Percentiles rank a stretch among this genome's conserved stretches.
These are phyloP conservation scores for Quercus ilex DNA, from an alignment of 306 rosid species.

Conservation along the genomic window DNA sequence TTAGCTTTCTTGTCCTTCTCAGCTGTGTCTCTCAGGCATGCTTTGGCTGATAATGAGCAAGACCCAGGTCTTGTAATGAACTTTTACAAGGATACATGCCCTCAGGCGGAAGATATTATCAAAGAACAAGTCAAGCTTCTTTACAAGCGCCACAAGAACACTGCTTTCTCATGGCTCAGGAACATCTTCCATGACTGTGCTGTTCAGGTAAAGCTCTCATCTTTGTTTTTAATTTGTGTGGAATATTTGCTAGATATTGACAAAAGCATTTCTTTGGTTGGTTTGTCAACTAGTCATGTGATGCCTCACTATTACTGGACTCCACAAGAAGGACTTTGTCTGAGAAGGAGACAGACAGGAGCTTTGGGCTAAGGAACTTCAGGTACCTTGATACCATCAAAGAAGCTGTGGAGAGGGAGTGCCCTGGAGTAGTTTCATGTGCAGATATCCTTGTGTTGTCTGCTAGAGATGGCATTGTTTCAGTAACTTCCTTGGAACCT, in stretches of 20 bases:
- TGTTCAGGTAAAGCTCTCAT: slow-evolving; percentile 56
- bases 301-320: slow-evolving; percentile 90
- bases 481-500: slow-evolving; percentile 36
- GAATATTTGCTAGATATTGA: not conserved
- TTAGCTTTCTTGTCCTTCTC: slow-evolving; percentile 45
- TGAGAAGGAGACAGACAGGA: slow-evolving; percentile 90
- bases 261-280: not conserved
- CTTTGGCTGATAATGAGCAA: slow-evolving; percentile 41
- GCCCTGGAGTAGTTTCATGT: slow-evolving; percentile 95
- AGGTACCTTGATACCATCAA: slow-evolving; percentile 92
- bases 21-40: slow-evolving; percentile 28
- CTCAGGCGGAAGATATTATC: slow-evolving; percentile 96
- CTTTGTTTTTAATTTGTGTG: not conserved
- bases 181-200: slow-evolving; percentile 98
- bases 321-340: slow-evolving; percentile 85
- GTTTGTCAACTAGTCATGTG: slow-evolving; percentile 60
- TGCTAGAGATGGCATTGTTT: slow-evolving; percentile 84
- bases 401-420: slow-evolving; percentile 96
- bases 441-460: slow-evolving; percentile 90
- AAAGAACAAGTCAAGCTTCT: slow-evolving; percentile 89
- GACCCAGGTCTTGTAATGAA: slow-evolving; percentile 62
- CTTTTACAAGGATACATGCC: slow-evolving; percentile 88
- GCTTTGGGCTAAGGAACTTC: slow-evolving; percentile 96
- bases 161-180: slow-evolving; percentile 99
- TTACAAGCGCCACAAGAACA: slow-evolving; percentile 99